Conservation (phyloP, 768 basidiomycete species). For the Thelephora ganbajun region DNA sequence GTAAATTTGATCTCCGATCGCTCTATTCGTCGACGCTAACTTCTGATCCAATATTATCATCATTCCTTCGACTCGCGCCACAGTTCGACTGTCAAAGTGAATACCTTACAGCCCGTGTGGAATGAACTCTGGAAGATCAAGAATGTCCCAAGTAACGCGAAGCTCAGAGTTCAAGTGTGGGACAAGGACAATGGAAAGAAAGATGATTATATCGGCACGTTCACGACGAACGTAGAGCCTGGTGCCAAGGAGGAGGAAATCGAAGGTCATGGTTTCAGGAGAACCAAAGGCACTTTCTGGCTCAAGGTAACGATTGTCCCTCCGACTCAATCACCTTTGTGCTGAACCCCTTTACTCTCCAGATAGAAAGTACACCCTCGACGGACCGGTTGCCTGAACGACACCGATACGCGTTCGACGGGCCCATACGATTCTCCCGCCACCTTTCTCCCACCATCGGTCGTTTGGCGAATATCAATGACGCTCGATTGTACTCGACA, state of each 20-base stretch:
- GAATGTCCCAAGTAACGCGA: slow-evolving; percentile 56
- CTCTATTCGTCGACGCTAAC: no score
- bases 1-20: no score
- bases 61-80: not conserved
- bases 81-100: slow-evolving; percentile 51
- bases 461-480: slow-evolving; percentile 43
- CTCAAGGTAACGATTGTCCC: slow-evolving; percentile 34
- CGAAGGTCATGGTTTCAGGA: slow-evolving; percentile 33
- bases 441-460: slow-evolving; percentile 65
- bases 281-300: slow-evolving; percentile 49
- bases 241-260: slow-evolving; percentile 59
- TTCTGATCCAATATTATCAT: no score
- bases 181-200: slow-evolving; percentile 52
- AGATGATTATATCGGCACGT: slow-evolving; percentile 55
- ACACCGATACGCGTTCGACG: slow-evolving; percentile 54
- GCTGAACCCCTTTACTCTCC: not conserved
- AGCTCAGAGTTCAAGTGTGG: slow-evolving; percentile 42
- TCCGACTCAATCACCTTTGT: slow-evolving; percentile 1
- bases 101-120: slow-evolving; percentile 55
- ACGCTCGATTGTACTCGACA: slow-evolving; percentile 56
- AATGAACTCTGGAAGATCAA: slow-evolving; percentile 62
- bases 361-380: slow-evolving; percentile 46
- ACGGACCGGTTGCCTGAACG: slow-evolving; percentile 21
- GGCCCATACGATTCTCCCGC: slow-evolving; percentile 56
- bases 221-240: slow-evolving; percentile 34